These are phyloP conservation scores for Inga oerstediana DNA, from an alignment of 306 rosid species.

Conservation along the genomic window DNA sequence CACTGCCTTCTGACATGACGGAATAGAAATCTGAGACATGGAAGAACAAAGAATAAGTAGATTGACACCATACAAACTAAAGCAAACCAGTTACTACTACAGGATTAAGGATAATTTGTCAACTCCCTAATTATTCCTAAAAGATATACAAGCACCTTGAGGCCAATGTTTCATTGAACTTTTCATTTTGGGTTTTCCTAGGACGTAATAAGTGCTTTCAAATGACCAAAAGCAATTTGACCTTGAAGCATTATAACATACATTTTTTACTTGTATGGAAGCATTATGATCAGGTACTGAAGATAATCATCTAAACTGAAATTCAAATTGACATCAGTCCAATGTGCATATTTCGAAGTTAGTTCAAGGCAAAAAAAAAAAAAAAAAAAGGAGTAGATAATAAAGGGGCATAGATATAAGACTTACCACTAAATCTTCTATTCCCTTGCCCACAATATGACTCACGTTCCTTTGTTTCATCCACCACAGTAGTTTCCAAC, in stretches of 20 bases:
- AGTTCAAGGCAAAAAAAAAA: slow-evolving; percentile 4
- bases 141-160: slow-evolving; percentile 11
- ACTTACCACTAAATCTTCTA: slow-evolving; percentile 93
- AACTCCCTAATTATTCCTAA: slow-evolving; percentile 23
- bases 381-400: not conserved
- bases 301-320: slow-evolving; percentile 16
- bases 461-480: slow-evolving; percentile 98
- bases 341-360: slow-evolving; percentile 19
- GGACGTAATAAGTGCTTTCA: not conserved
- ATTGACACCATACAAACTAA: slow-evolving; percentile 11
- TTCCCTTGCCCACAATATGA: slow-evolving; percentile 90
- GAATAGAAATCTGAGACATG: slow-evolving; percentile 87
- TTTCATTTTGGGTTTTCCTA: not conserved
- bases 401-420: slow-evolving; percentile 24
- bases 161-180: not conserved
- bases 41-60: slow-evolving; percentile 32
- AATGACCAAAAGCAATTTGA: slow-evolving; percentile 17
- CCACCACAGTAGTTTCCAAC: slow-evolving; percentile 96
- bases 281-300: slow-evolving; percentile 13
- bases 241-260: slow-evolving; percentile 8
- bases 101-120: not conserved
- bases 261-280: not conserved
- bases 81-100: slow-evolving; percentile 16
- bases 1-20: slow-evolving; percentile 96
- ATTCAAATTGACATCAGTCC: slow-evolving; percentile 9